Evolutionary conservation across 2,329 filamentous ascomycete genomes (phyloP).

Genomic region (Chaetomium globosum): DNA sequence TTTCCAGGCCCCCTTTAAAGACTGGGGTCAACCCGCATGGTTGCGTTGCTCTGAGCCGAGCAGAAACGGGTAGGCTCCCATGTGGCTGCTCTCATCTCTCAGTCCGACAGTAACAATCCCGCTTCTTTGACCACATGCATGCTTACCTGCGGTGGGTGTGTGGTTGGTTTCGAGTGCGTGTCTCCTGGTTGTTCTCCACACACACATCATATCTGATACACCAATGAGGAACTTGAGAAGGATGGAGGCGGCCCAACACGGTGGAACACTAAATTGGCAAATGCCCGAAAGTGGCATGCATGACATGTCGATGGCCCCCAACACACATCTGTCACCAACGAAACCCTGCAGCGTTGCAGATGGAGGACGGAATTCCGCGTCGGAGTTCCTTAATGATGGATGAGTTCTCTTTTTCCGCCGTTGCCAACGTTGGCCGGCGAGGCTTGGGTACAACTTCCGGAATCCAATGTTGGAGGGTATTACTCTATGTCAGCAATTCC

Average conservation of each 20-base stretch:
- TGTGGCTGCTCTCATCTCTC: background rate
- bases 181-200: background rate
- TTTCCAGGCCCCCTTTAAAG: background rate
- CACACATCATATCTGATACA: background rate
- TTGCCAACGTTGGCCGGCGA: no score
- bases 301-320: no score
- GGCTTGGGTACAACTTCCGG: background rate
- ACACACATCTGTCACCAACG: no score
- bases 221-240: background rate
- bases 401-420: no score
- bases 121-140: background rate
- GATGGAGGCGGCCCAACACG: background rate
- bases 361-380: no score
- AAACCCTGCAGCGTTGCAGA: no score
- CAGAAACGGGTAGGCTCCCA: background rate
- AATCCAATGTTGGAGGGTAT: background rate
- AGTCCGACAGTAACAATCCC: background rate
- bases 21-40: no score
- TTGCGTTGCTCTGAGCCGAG: no score
- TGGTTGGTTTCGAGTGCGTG: background rate
- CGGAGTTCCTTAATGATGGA: no score
- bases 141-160: background rate
- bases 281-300: background rate
- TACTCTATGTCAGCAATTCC: background rate
- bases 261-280: background rate